Evolutionary conservation across 148 eudicot genomes (phyloP), one percentile per base, ranked within the genome.

Genomic region (Chenopodium quinoa): DNA sequence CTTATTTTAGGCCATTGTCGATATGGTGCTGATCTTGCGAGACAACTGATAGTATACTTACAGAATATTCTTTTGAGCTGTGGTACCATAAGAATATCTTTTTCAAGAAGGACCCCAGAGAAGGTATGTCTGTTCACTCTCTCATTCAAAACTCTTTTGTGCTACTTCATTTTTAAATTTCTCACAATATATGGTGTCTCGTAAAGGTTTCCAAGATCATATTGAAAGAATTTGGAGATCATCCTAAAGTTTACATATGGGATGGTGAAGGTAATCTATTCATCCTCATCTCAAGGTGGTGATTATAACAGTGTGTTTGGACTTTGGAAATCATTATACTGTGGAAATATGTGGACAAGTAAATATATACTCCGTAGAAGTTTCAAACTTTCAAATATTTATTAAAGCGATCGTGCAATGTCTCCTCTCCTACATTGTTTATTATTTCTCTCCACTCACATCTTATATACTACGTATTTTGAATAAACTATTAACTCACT

Each of bases 51-150:
- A 74, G 84, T 90, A 64, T 91, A 91, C 81, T 86, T 96, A 71
- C 93, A 88, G 80, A 91, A 89, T 86, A 90, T 88, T 75, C 94
- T 93, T 79, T 85, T 80, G 72, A 90, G 88, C 88, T 93, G 99
- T 81, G 99, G 99, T 74, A 88, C 94, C 82, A 88, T 96, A 75
- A 92, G 95, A 86, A 93, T 96, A 79, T 93, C 98, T 79, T 96
- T 96, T 83, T 92, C 99, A 71, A 88, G 97, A 84, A 91, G 99
- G 85, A 96, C 99, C 50, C 99, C 99, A 2, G 91, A 84, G 52
- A 96, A 96, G 98, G 99, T 96, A 76, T 58, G 66, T 77, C 29
- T 81, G 78, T 75, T 20, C 46, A 52, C 27, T 31, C 76, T 66
- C 17, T 29, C n/a, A 34, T 73, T 12, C 66, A 29, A 48, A 52